These are phyloP conservation scores for Tetrahymena elliotti DNA, from an alignment of 73 alveolate species.

Conservation along the genomic window DNA sequence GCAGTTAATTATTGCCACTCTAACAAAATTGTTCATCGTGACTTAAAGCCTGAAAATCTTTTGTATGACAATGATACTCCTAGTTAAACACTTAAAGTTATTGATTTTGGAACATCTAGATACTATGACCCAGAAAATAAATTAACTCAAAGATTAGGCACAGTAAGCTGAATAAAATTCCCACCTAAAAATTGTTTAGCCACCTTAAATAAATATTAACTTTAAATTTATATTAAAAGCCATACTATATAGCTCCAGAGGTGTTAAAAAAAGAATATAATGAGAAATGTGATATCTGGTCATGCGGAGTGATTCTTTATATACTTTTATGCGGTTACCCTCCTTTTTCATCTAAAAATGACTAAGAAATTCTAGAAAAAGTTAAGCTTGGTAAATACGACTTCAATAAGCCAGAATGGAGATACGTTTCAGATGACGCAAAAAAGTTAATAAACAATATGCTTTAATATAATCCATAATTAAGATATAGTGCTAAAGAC, in stretches of 20 bases:
- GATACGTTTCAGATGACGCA: conserved; percentile 18
- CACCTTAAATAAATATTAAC: not conserved
- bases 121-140: conserved; percentile 1
- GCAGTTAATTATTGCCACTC: conserved; percentile 40
- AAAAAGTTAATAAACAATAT: conserved; percentile 7
- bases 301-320: conserved; percentile 41
- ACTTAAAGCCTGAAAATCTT: conserved; percentile 35
- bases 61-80: conserved; percentile 11
- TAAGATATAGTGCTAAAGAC: conserved; percentile 2
- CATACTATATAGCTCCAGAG: conserved; percentile 42
- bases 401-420: conserved; percentile 25
- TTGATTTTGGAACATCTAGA: conserved; percentile 20
- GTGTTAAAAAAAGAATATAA: conserved; percentile 9
- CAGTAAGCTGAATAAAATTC: not conserved
- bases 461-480: conserved; percentile 15
- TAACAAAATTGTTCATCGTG: conserved; percentile 32
- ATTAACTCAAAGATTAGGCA: conserved; percentile 23
- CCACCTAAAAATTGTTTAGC: not conserved
- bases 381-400: conserved; percentile 12
- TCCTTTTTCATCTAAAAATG: conserved; percentile 17
- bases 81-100: conserved; percentile 6
- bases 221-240: not conserved
- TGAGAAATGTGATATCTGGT: conserved; percentile 49
- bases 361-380: conserved; percentile 19
- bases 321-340: conserved; percentile 34